Conservation (phyloP, 164 flowering plant species). For the Saururus chinensis region DNA sequence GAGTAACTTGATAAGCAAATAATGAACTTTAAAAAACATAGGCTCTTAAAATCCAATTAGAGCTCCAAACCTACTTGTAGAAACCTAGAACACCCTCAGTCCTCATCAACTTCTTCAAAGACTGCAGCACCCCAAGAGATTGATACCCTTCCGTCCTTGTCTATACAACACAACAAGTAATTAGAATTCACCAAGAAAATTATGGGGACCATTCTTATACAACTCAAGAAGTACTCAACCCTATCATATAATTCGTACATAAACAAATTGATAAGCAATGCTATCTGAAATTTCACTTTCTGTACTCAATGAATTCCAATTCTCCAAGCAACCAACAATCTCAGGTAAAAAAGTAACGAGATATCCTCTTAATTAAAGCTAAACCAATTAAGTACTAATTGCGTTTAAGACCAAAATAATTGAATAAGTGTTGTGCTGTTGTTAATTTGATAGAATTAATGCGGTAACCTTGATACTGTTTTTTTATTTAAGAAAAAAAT, state of each 20-base stretch:
- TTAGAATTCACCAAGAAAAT: too few species aligned
- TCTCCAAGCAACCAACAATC: background rate
- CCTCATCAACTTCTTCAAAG: conserved; percentile 62
- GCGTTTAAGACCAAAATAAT: too few species aligned
- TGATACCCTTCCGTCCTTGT: conserved; percentile 81
- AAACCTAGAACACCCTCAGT: conserved; percentile 80
- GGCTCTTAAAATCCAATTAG: background rate
- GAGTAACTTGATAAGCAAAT: background rate
- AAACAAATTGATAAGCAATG: background rate
- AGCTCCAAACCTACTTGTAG: conserved; percentile 66
- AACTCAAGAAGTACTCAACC: too few species aligned
- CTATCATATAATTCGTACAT: background rate
- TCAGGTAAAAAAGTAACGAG: too few species aligned
- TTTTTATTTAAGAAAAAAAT: too few species aligned
- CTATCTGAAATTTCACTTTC: background rate
- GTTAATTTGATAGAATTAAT: too few species aligned
- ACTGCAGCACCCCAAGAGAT: conserved; percentile 66
- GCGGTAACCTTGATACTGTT: too few species aligned
- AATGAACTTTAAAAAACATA: background rate
- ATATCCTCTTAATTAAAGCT: too few species aligned
- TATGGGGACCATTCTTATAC: background rate
- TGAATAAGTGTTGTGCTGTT: too few species aligned
- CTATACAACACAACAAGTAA: conserved; percentile 22
- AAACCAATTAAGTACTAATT: too few species aligned
- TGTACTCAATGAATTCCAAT: background rate